Evolutionary conservation across 1,284 basidiomycete species (phyloP).

Genomic region (Naganishia albida): DNA sequence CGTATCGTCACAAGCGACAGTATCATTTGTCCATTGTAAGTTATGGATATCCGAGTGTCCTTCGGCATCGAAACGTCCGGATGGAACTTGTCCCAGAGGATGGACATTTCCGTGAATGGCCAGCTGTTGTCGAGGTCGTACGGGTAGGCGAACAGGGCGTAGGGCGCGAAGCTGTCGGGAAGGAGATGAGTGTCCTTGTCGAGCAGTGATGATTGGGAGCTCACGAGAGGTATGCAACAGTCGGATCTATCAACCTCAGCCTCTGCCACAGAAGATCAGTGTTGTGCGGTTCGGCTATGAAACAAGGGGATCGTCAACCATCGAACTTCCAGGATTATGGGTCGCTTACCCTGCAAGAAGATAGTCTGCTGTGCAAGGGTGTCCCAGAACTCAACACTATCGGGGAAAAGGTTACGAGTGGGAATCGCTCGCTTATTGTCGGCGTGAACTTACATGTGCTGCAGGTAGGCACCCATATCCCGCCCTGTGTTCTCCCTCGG

Average conservation of each 20-base stretch:
- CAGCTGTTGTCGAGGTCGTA: neutral
- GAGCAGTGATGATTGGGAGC: no score
- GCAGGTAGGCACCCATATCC: slow-evolving; percentile 14
- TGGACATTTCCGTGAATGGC: slow-evolving; percentile 9
- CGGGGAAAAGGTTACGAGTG: neutral
- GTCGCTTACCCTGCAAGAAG: slow-evolving; percentile 13
- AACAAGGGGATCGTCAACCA: no score
- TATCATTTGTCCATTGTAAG: slow-evolving; percentile 16
- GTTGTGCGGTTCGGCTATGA: no score
- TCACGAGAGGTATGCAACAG: no score
- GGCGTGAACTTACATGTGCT: slow-evolving; percentile 8
- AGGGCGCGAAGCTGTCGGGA: neutral
- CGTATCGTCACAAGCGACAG: slow-evolving; percentile 3
- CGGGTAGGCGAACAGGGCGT: neutral
- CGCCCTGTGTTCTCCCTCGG: slow-evolving; percentile 8
- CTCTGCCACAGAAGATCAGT: no score
- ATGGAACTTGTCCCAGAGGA: slow-evolving; percentile 15
- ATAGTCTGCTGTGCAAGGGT: slow-evolving; percentile 8
- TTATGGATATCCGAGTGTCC: neutral
- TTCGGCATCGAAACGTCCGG: neutral
- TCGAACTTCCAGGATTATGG: no score
- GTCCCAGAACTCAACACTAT: slow-evolving; percentile 3
- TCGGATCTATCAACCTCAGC: no score
- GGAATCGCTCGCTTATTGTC: neutral
- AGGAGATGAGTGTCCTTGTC: no score